Conservation (phyloP, 768 basidiomycete species). For the Suillus luteus region DNA sequence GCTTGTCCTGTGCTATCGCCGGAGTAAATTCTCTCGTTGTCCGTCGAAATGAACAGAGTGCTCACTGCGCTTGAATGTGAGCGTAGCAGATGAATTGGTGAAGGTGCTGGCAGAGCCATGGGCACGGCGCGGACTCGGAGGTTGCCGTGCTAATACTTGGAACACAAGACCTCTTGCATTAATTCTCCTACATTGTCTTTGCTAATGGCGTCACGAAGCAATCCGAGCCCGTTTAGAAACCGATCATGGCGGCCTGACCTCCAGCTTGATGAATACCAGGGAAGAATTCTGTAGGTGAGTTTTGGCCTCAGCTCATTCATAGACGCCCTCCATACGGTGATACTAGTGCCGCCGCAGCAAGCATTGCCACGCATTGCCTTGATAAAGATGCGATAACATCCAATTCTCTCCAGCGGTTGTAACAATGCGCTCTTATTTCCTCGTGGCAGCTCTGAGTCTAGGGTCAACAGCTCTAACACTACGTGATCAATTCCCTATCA, state of each 20-base stretch:
- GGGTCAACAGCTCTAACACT: slow-evolving; percentile 1
- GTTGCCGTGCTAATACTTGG: not conserved
- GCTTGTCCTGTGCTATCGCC: slow-evolving; percentile 83
- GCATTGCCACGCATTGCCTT: not conserved
- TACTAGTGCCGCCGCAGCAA: not conserved
- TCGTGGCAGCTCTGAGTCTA: not conserved
- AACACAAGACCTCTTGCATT: not conserved
- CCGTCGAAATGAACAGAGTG: slow-evolving; percentile 60
- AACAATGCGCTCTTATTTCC: not conserved
- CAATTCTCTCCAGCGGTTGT: not conserved
- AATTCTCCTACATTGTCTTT: too few relatives aligned
- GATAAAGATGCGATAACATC: not conserved
- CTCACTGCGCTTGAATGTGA: slow-evolving; percentile 67
- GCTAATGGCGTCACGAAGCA: too few relatives aligned
- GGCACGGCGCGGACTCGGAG: not conserved
- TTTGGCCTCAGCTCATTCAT: not conserved
- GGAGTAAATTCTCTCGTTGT: slow-evolving; percentile 84
- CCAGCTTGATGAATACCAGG: too few relatives aligned
- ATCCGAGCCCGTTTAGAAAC: too few relatives aligned
- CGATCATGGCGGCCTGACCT: too few relatives aligned
- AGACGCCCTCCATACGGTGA: not conserved
- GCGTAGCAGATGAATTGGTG: slow-evolving; percentile 76
- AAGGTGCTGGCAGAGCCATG: slow-evolving; percentile 38
- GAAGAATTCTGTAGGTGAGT: too few relatives aligned
- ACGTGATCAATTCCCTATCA: not conserved